phyloP scores from a whole-genome alignment of 2,329 filamentous ascomycete species.

The Reticulascus tulasneorum region DNA sequence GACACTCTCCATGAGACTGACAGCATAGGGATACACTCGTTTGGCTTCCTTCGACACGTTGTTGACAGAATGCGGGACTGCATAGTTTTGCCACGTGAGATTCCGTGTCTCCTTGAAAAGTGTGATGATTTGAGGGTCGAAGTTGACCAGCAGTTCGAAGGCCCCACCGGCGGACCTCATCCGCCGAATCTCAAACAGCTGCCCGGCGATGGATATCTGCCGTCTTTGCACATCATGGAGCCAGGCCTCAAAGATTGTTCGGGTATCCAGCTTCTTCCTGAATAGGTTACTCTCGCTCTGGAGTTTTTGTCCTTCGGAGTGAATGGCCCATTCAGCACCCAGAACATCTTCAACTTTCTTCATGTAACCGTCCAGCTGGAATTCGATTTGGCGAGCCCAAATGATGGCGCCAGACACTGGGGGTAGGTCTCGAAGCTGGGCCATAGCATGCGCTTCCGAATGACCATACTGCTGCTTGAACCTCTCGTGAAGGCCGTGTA shows the following conservation, averaged over 20 bases:
- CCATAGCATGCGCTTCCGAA: constrained; percentile 97
- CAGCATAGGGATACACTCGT: constrained; percentile 94
- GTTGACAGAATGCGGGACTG: constrained; percentile 89
- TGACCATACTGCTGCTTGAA: constrained; percentile 99
- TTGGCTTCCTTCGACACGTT: constrained; percentile 99
- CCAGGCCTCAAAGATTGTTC: constrained; percentile 94
- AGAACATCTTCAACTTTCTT: constrained; percentile 98
- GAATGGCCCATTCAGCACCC: constrained; percentile 88
- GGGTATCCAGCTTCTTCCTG: constrained; percentile 91
- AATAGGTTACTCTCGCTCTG: constrained; percentile 90
- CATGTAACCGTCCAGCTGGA: constrained; percentile 95
- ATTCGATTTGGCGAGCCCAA: constrained; percentile 95
- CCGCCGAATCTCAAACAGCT: constrained; percentile 83
- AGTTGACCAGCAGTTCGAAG: constrained; percentile 89
- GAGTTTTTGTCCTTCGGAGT: constrained; percentile 91
- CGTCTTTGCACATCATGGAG: constrained; percentile 82
- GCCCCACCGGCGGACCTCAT: constrained; percentile 88
- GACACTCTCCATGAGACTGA: constrained; percentile 98
- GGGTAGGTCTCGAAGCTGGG: constrained; percentile 89
- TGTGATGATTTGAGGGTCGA: constrained; percentile 94
- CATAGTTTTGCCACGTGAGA: constrained; percentile 89
- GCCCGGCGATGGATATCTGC: constrained; percentile 86
- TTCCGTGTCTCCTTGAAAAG: constrained; percentile 99
- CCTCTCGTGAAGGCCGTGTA: constrained; percentile 85
- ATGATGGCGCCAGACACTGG: constrained; percentile 97